phyloP scores from a whole-genome alignment of 768 basidiomycete genomes.

The Hysterangium stoloniferum region DNA sequence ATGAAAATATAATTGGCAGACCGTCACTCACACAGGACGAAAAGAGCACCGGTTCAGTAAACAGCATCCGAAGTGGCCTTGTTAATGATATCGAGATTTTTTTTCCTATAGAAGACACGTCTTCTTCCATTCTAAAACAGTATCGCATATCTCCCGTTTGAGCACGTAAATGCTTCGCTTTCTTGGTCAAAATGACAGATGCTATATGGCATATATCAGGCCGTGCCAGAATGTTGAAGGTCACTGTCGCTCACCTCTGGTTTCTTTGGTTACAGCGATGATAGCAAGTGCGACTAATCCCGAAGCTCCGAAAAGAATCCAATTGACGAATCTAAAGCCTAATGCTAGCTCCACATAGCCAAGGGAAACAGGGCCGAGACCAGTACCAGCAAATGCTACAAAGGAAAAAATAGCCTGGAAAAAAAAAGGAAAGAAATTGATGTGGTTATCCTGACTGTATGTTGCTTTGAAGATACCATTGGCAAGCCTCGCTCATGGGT shows the following conservation, averaged over 20 bases:
- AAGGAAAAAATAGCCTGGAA: constrained; percentile 6
- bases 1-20: not conserved
- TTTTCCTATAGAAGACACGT: constrained; percentile 4
- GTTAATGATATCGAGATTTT: not conserved
- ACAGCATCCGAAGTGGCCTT: not conserved
- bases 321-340: constrained; percentile 8
- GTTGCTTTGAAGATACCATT: constrained; percentile 2
- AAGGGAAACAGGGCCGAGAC: constrained; percentile 3
- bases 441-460: not conserved
- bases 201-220: not conserved
- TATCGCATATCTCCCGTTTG: constrained; percentile 1
- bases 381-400: constrained; percentile 5
- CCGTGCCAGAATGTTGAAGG: not conserved
- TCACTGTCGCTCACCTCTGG: not conserved
- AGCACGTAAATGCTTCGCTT: not conserved
- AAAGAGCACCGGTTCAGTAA: constrained; percentile 6
- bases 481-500: constrained; percentile 5
- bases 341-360: constrained; percentile 3
- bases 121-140: constrained; percentile 4
- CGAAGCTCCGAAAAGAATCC: constrained; percentile 4
- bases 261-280: constrained; percentile 1
- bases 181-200: constrained; percentile 4
- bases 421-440: not conserved
- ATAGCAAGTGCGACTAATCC: not conserved
- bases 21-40: not conserved